phyloP scores from a whole-genome alignment of 305 asterid species.

The Solanum hybrid region DNA sequence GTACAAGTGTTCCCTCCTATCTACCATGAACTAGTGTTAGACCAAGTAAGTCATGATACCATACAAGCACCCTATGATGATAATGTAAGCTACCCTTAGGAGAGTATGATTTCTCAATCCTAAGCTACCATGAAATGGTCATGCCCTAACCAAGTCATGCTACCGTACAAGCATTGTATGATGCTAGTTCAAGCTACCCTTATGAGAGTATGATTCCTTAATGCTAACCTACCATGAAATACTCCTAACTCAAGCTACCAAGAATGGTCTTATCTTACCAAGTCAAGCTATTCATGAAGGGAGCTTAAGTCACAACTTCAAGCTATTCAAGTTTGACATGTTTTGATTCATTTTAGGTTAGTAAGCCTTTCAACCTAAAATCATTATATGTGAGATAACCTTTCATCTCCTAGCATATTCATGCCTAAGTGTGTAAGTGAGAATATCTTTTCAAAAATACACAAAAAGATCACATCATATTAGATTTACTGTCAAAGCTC shows the following conservation, averaged over 20 bases:
- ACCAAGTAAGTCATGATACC: neutral
- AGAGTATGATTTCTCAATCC: neutral
- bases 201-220: neutral
- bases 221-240: neutral
- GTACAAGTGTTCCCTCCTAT: neutral
- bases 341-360: no score
- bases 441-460: neutral
- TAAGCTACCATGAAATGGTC: no score
- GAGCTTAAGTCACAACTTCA: neutral
- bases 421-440: neutral
- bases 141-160: no score
- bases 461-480: neutral
- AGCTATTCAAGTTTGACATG: no score
- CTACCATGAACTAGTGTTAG: neutral
- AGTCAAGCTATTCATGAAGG: neutral
- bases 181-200: neutral
- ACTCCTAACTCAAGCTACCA: neutral
- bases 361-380: neutral
- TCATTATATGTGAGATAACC: neutral
- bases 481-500: neutral
- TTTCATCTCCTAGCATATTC: neutral
- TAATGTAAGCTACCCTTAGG: neutral
- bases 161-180: neutral
- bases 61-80: neutral
- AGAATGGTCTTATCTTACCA: no score